These are phyloP conservation scores for Naganishia kalamii DNA, from an alignment of 768 basidiomycete genomes.

Conservation along the genomic window DNA sequence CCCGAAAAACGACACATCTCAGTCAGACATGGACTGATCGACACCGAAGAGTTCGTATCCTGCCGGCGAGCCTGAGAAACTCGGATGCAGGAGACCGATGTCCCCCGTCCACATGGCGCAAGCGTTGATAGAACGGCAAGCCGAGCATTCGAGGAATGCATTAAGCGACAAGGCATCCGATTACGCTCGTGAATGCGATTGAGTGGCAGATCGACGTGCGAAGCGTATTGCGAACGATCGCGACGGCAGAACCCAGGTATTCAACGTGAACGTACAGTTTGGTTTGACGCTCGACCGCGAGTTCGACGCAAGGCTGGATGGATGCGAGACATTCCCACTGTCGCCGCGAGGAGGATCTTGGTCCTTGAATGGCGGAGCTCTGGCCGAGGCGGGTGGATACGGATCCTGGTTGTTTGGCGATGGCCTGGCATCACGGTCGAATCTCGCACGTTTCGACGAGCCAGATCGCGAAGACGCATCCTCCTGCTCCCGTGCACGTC, in stretches of 20 bases:
- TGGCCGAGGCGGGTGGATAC: background rate
- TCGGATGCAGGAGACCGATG: too few relatives aligned
- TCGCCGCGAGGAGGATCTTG: background rate
- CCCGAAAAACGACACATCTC: slow-evolving; percentile 8
- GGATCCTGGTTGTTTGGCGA: background rate
- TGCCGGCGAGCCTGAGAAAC: background rate
- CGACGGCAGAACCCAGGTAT: background rate
- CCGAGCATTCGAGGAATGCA: background rate
- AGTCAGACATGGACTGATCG: slow-evolving; percentile 6
- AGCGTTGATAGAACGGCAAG: background rate
- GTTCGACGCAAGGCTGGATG: background rate
- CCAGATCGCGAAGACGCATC: background rate
- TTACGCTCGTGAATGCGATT: background rate
- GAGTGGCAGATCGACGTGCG: background rate
- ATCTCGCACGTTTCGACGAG: background rate
- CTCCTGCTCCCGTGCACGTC: background rate
- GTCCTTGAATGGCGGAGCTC: background rate
- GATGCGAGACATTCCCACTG: background rate
- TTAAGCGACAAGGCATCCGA: background rate
- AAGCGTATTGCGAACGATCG: background rate
- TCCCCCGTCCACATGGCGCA: too few relatives aligned
- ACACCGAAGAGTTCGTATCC: background rate
- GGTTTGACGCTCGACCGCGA: background rate
- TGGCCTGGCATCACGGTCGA: background rate
- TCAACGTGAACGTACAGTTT: slow-evolving; percentile 6